Percentiles rank a stretch among this genome's conserved stretches.
phyloP scores from a whole-genome alignment of 1,284 basidiomycete genomes.

The Apiotrichum gamsii region DNA sequence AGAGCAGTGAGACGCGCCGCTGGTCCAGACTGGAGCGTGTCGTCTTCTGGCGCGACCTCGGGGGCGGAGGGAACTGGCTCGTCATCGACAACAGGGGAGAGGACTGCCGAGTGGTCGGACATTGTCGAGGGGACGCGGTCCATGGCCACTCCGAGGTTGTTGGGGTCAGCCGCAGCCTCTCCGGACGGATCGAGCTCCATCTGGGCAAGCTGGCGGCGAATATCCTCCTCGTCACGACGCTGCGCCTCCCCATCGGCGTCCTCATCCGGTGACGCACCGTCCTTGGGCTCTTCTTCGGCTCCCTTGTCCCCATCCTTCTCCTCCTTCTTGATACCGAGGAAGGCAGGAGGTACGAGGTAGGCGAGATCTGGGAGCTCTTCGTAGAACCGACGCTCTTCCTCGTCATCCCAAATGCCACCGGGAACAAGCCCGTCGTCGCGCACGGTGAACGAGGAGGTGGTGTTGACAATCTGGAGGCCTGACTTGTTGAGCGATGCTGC shows the following conservation, averaged over 20 bases:
- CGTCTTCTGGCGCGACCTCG: constrained; percentile 31
- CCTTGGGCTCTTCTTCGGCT: constrained; percentile 22
- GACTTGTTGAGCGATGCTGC: constrained; percentile 51
- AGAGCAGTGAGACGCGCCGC: constrained; percentile 86
- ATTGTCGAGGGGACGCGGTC: constrained; percentile 12
- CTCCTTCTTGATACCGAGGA: constrained; percentile 71
- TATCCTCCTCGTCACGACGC: constrained; percentile 50
- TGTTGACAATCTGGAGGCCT: constrained; percentile 50
- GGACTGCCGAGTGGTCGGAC: constrained; percentile 2
- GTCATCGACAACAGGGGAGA: constrained; percentile 42
- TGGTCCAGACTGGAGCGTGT: constrained; percentile 61
- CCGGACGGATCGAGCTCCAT: constrained; percentile 31
- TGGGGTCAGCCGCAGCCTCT: constrained; percentile 12
- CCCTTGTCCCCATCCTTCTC: constrained; percentile 39
- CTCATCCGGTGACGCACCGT: neutral
- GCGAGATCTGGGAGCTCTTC: constrained; percentile 88
- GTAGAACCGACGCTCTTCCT: constrained; percentile 90
- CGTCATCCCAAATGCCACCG: constrained; percentile 95
- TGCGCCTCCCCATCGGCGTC: constrained; percentile 29
- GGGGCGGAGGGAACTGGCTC: constrained; percentile 21
- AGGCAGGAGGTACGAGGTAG: constrained; percentile 79
- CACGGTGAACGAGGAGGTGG: constrained; percentile 50
- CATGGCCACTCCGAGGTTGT: constrained; percentile 1
- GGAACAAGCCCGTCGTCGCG: constrained; percentile 55
- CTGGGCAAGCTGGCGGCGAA: constrained; percentile 46